Percentiles rank a stretch among this genome's conserved stretches.
Evolutionary conservation across 257 asterid genomes (phyloP).

Genomic region (Primulina tabacum): DNA sequence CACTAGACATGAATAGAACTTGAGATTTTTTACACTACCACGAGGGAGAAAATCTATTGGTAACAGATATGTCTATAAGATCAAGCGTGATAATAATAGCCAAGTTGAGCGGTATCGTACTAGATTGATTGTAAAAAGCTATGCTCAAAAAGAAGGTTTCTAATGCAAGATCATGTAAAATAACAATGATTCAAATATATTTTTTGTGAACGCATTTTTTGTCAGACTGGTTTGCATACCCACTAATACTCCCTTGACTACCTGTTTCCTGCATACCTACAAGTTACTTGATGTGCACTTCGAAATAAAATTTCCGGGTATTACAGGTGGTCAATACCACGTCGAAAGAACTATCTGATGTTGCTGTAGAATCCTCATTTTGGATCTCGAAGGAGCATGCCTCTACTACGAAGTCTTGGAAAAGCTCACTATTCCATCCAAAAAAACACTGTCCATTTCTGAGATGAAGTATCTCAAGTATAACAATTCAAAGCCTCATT

Average conservation of each 20-base stretch:
- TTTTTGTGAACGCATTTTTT: background rate
- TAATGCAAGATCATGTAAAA: background rate
- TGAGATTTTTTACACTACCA: no score
- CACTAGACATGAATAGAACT: no score
- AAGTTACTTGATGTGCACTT: slow-evolving; percentile 5
- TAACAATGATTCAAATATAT: no score
- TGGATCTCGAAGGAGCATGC: slow-evolving; percentile 78
- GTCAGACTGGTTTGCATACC: background rate
- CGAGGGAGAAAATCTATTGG: no score
- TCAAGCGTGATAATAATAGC: no score
- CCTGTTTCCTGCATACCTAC: background rate
- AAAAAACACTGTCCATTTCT: slow-evolving; percentile 48
- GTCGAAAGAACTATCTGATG: slow-evolving; percentile 46
- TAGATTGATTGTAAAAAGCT: no score
- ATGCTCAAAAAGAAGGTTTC: background rate
- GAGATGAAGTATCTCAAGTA: slow-evolving; percentile 83
- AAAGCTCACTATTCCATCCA: slow-evolving; percentile 59
- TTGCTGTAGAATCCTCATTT: slow-evolving; percentile 76
- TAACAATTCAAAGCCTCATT: slow-evolving; percentile 60
- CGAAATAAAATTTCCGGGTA: background rate
- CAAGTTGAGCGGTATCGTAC: no score
- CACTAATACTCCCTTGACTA: background rate
- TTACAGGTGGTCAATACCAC: slow-evolving; percentile 72
- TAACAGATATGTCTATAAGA: no score
- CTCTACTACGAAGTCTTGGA: slow-evolving; percentile 59